phyloP scores from a whole-genome alignment of 2,329 filamentous ascomycete genomes.

The Calonectria hongkongensis region DNA sequence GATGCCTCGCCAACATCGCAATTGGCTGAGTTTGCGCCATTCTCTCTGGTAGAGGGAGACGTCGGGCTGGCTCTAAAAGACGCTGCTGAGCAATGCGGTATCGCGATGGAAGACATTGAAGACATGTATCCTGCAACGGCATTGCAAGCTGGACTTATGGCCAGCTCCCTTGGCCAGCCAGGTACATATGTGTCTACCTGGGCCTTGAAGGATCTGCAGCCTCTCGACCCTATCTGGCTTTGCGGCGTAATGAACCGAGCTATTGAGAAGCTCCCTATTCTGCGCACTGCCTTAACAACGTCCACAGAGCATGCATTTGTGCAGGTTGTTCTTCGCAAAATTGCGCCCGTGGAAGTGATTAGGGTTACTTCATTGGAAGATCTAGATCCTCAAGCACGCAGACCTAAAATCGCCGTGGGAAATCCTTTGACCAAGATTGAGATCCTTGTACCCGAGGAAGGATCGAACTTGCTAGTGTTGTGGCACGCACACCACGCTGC shows the following conservation, averaged over 20 bases:
- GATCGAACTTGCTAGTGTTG: neutral
- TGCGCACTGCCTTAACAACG: neutral
- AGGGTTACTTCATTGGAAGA: neutral
- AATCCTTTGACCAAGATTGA: neutral
- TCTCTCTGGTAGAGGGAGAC: neutral
- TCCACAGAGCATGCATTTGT: neutral
- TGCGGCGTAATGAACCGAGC: neutral
- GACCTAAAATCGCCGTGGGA: neutral
- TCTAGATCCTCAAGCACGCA: neutral
- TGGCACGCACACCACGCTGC: neutral
- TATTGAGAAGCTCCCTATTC: neutral
- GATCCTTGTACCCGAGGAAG: neutral
- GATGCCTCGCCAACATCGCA: neutral
- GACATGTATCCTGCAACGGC: neutral
- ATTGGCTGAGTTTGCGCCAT: neutral
- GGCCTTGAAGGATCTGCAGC: neutral
- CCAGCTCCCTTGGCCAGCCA: neutral
- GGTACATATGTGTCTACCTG: neutral
- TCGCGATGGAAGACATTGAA: neutral
- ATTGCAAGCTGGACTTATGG: constrained; percentile 4
- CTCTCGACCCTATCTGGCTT: neutral
- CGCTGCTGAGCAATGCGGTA: neutral
- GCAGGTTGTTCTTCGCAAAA: neutral
- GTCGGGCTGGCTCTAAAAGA: neutral
- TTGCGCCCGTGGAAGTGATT: neutral